Evolutionary conservation across 164 flowering plant species (phyloP).

Genomic region (Hamamelis virginiana): DNA sequence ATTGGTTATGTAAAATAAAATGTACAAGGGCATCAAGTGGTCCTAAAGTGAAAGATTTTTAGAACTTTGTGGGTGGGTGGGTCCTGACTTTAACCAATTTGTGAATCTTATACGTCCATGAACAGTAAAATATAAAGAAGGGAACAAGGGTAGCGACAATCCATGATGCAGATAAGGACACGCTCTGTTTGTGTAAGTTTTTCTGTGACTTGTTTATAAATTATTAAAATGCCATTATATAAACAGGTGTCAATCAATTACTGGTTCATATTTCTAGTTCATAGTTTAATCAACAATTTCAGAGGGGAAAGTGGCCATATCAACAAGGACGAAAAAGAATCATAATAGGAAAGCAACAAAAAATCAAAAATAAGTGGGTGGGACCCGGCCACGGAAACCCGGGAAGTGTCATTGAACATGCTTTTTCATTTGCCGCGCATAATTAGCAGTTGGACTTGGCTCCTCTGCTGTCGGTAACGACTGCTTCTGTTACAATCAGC

Average conservation of each 20-base stretch:
- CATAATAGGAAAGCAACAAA: neutral
- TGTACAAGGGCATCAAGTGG: neutral
- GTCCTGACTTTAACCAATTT: neutral
- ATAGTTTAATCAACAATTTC: too few relatives aligned
- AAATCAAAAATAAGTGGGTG: neutral
- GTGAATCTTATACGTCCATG: neutral
- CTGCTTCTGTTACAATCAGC: too few relatives aligned
- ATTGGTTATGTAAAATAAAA: neutral
- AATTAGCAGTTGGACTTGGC: too few relatives aligned
- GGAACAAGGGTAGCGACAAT: neutral
- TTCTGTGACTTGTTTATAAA: too few relatives aligned
- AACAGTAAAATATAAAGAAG: neutral
- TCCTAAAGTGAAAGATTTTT: neutral
- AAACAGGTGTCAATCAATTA: too few relatives aligned
- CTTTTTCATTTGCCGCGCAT: neutral
- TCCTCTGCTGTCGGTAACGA: too few relatives aligned
- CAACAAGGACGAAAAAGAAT: too few relatives aligned
- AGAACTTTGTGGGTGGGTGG: neutral
- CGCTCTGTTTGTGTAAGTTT: too few relatives aligned
- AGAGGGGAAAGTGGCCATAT: too few relatives aligned
- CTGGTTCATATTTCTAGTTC: too few relatives aligned
- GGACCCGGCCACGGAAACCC: conserved; percentile 1
- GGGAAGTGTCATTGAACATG: neutral
- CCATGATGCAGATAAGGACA: neutral
- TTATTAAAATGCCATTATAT: too few relatives aligned